A percentile compares a stretch with the other conserved stretches of the same genome.
Evolutionary conservation across 108 stramenopile genomes (phyloP).

Genomic region (Cyclotella choctawhatcheeana): DNA sequence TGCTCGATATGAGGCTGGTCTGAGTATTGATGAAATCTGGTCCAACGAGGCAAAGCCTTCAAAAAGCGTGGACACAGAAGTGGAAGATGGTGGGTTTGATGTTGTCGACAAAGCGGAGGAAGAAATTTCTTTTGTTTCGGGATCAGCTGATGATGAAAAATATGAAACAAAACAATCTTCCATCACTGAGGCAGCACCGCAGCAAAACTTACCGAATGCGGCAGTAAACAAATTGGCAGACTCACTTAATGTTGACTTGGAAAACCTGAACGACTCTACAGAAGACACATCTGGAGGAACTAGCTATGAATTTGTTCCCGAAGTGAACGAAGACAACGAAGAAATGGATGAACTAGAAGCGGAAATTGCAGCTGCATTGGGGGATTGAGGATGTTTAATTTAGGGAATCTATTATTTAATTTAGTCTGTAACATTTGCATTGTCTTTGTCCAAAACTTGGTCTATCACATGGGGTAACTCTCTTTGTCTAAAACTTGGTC

Average conservation of each 20-base stretch:
- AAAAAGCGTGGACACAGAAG: neutral
- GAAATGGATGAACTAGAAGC: conserved; percentile 85
- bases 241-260: neutral
- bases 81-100: conserved; percentile 27
- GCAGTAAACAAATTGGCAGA: neutral
- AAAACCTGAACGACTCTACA: conserved; percentile 41
- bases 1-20: conserved; percentile 82
- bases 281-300: conserved; percentile 52
- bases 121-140: conserved; percentile 29
- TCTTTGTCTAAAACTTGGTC: too few species aligned
- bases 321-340: conserved; percentile 41
- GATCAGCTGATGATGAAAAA: conserved; percentile 10
- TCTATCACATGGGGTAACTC: too few species aligned
- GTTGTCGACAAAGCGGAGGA: conserved; percentile 18
- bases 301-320: conserved; percentile 45
- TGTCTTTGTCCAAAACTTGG: too few species aligned
- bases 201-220: neutral
- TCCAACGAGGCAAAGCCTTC: conserved; percentile 52
- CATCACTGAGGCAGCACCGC: neutral
- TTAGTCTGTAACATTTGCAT: neutral
- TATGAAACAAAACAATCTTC: neutral
- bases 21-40: conserved; percentile 92
- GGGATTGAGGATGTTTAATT: conserved; percentile 48
- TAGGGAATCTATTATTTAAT: neutral
- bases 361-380: conserved; percentile 85